Evolutionary conservation across 2,329 filamentous ascomycete genomes (phyloP).

Genomic region (Thermomyces lanuginosus): DNA sequence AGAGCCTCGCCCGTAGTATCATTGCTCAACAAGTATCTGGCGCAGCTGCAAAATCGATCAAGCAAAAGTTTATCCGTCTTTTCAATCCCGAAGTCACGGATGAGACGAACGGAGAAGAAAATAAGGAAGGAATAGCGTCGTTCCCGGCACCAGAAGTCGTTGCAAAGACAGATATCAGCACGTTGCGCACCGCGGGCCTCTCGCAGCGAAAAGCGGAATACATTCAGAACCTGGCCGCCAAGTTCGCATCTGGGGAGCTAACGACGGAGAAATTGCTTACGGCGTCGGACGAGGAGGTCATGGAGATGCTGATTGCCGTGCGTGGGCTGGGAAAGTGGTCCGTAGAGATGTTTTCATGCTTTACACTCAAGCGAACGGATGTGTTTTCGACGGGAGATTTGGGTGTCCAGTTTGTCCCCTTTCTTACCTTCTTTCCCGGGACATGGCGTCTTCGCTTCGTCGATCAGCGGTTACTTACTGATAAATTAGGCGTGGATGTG

Average conservation of each 20-base stretch:
- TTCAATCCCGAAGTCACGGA: no score
- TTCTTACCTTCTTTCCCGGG: not conserved
- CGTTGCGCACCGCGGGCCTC: constrained; percentile 67
- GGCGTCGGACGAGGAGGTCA: constrained; percentile 70
- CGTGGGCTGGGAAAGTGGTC: constrained; percentile 79
- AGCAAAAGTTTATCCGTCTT: constrained; percentile 62
- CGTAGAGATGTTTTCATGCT: constrained; percentile 96
- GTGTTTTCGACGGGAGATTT: constrained; percentile 86
- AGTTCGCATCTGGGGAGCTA: constrained; percentile 61
- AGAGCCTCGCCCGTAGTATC: constrained; percentile 66
- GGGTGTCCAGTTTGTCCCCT: constrained; percentile 53
- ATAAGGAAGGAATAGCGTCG: constrained; percentile 10
- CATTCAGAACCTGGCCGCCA: constrained; percentile 66
- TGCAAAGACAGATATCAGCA: constrained; percentile 43
- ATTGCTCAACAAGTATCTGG: constrained; percentile 95
- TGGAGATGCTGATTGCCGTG: constrained; percentile 68
- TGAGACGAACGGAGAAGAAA: constrained; percentile 18
- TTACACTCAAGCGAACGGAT: constrained; percentile 85
- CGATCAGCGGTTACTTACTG: not conserved
- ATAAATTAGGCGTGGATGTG: constrained; percentile 55
- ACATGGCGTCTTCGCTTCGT: no score
- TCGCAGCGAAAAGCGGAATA: constrained; percentile 95
- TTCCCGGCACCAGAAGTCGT: constrained; percentile 72
- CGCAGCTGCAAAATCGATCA: constrained; percentile 77
- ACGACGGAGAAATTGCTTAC: constrained; percentile 58